phyloP scores from a whole-genome alignment of 495 filamentous ascomycete species.

The Ascodesmis nigricans region DNA sequence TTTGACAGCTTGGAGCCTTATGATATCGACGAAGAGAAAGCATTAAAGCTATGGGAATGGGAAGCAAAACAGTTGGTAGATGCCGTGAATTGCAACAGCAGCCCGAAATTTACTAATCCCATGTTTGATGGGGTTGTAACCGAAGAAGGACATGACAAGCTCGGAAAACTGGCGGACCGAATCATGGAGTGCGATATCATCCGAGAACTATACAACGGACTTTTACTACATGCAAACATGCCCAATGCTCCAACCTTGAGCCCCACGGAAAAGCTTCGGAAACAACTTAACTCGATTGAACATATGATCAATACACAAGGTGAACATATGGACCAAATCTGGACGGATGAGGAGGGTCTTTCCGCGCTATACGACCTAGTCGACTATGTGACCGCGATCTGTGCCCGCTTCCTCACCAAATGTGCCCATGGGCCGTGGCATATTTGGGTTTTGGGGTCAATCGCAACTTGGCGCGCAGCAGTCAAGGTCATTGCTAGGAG shows the following conservation, averaged over 20 bases:
- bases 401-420: slow-evolving; percentile 4
- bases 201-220: background rate
- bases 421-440: slow-evolving; percentile 6
- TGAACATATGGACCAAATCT: background rate
- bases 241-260: background rate
- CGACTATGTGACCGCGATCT: slow-evolving; percentile 10
- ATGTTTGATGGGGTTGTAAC: background rate
- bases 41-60: background rate
- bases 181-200: background rate
- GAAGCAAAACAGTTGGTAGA: background rate
- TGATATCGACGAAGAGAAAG: background rate
- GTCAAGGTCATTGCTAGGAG: slow-evolving; percentile 7
- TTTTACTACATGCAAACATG: background rate
- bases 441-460: slow-evolving; percentile 1
- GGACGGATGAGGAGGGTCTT: background rate
- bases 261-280: background rate
- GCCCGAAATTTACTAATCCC: background rate
- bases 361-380: slow-evolving; percentile 7
- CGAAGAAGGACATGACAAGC: background rate
- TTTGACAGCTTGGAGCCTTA: slow-evolving; percentile 1
- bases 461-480: slow-evolving; percentile 9
- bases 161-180: background rate
- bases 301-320: too few species aligned
- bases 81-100: background rate
- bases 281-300: background rate